A percentile compares a stretch with the other conserved stretches of the same genome.
Conservation (phyloP, 2,329 filamentous ascomycete genomes). For the Neocucurbitaria cava region DNA sequence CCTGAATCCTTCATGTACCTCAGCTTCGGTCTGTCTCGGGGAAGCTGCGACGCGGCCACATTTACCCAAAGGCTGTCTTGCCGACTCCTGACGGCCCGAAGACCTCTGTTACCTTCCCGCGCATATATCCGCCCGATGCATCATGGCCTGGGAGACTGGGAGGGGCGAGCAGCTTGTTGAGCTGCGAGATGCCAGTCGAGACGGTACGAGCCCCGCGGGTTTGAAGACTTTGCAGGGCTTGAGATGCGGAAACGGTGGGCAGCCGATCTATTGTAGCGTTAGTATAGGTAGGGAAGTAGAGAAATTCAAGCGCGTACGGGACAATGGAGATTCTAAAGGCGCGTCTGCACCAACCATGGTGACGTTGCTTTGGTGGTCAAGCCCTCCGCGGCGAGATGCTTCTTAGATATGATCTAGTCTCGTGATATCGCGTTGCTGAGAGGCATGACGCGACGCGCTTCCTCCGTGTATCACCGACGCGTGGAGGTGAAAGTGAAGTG, state of each 20-base stretch:
- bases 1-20: slow-evolving; percentile 67
- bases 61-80: slow-evolving; percentile 83
- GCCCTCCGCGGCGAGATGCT: slow-evolving; percentile 4
- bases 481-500: slow-evolving; percentile 1
- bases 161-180: slow-evolving; percentile 54
- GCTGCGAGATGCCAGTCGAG: slow-evolving; percentile 56
- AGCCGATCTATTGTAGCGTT: slow-evolving; percentile 67
- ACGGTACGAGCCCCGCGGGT: slow-evolving; percentile 57
- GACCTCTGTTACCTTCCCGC: slow-evolving; percentile 82
- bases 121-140: slow-evolving; percentile 64
- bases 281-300: slow-evolving; percentile 11
- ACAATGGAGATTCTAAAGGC: slow-evolving; percentile 38
- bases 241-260: slow-evolving; percentile 77
- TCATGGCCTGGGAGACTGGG: slow-evolving; percentile 30
- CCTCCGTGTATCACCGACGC: slow-evolving; percentile 4
- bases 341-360: slow-evolving; percentile 42
- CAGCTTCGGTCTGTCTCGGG: slow-evolving; percentile 24
- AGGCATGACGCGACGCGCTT: slow-evolving; percentile 26
- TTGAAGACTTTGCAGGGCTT: slow-evolving; percentile 69
- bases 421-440: slow-evolving; percentile 25
- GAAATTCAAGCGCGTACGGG: slow-evolving; percentile 42
- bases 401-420: slow-evolving; percentile 16
- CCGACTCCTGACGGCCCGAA: slow-evolving; percentile 87
- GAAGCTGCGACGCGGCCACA: slow-evolving; percentile 25
- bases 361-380: slow-evolving; percentile 3